Conservation (phyloP, 2,329 filamentous ascomycete species). For the Ciborinia camelliae region DNA sequence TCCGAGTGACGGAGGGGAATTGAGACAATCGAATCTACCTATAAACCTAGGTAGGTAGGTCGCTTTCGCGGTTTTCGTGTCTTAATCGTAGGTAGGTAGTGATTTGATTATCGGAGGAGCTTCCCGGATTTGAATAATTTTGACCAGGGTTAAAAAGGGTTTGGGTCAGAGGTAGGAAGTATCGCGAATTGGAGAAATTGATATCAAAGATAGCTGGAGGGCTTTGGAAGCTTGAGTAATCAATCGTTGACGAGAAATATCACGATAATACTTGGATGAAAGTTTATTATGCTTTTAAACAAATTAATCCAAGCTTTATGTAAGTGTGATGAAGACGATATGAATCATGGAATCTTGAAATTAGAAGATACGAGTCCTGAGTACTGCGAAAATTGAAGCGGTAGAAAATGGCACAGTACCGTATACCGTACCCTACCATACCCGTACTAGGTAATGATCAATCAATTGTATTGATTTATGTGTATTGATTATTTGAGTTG, state of each 20-base stretch:
- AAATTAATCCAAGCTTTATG: constrained; percentile 1
- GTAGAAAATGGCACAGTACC: too few relatives aligned
- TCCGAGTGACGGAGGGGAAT: constrained; percentile 1
- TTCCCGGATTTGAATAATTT: constrained; percentile 7
- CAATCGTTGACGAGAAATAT: too few relatives aligned
- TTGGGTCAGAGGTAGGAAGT: not conserved
- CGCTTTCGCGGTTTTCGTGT: constrained; percentile 5
- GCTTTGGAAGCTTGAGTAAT: not conserved
- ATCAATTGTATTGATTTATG: too few relatives aligned
- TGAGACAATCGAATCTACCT: not conserved
- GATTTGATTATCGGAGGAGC: not conserved
- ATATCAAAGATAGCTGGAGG: not conserved
- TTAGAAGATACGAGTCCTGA: too few relatives aligned
- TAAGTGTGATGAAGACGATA: constrained; percentile 2
- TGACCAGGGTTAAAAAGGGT: constrained; percentile 6
- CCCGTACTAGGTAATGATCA: too few relatives aligned
- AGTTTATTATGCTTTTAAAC: not conserved
- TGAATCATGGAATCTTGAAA: too few relatives aligned
- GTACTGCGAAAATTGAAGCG: too few relatives aligned
- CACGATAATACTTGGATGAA: not conserved
- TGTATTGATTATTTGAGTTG: too few relatives aligned
- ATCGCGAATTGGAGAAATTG: not conserved
- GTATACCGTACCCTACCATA: too few relatives aligned
- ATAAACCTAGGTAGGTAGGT: too few relatives aligned
- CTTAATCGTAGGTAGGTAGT: not conserved